Conservation (phyloP, 805 yeast species). For the Saccharomycopsis javanensis region DNA sequence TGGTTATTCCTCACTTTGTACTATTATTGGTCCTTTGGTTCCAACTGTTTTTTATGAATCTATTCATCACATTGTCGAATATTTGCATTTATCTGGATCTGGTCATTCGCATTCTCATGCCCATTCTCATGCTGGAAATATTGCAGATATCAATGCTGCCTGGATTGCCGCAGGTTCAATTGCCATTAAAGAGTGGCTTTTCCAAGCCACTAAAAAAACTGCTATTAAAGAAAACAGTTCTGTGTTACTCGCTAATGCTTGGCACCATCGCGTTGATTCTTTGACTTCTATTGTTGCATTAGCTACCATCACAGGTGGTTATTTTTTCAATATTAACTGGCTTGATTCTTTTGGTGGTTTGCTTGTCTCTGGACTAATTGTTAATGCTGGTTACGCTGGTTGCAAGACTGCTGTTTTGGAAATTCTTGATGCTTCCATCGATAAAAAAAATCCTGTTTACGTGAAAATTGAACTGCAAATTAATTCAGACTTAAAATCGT, state of each 20-base stretch:
- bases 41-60: conserved; percentile 54
- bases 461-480: conserved; percentile 32
- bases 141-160: conserved; percentile 81
- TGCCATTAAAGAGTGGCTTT: conserved; percentile 79
- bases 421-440: conserved; percentile 63
- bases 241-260: conserved; percentile 91
- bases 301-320: conserved; percentile 78
- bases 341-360: conserved; percentile 90
- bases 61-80: conserved; percentile 19
- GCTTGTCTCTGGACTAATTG: conserved; percentile 69
- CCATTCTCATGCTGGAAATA: conserved; percentile 29
- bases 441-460: conserved; percentile 41
- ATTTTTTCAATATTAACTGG: conserved; percentile 68
- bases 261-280: conserved; percentile 97
- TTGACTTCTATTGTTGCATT: conserved; percentile 87
- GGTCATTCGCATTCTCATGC: conserved; percentile 29
- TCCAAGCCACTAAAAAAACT: conserved; percentile 68
- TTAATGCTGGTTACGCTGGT: conserved; percentile 77
- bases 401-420: conserved; percentile 62
- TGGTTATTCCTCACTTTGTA: conserved; percentile 74
- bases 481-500: conserved; percentile 26
- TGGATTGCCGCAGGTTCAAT: conserved; percentile 92
- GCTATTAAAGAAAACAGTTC: conserved; percentile 75
- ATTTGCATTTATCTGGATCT: conserved; percentile 12
- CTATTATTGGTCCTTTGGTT: conserved; percentile 54